Conservation (phyloP, 169 alveolate genomes). For the Condylostoma magnum region DNA sequence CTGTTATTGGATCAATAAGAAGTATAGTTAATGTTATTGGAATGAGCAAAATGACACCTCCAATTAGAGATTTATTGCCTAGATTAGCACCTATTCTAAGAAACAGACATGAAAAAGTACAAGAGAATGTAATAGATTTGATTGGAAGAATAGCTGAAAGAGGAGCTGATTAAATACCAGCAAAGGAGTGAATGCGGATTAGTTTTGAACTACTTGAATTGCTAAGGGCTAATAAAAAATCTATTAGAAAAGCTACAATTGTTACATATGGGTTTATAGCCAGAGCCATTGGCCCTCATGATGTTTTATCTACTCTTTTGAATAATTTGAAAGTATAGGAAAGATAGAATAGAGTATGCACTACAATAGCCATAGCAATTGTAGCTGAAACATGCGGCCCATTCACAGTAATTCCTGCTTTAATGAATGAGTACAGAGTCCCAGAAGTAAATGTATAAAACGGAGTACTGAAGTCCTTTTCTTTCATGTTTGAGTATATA, state of each 20-base stretch:
- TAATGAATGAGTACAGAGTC: slow-evolving; percentile 98
- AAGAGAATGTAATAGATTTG: slow-evolving; percentile 95
- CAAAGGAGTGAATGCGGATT: slow-evolving; percentile 99
- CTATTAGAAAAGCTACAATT: slow-evolving; percentile 97
- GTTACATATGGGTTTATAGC: slow-evolving; percentile 99
- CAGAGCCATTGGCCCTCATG: slow-evolving; percentile 99
- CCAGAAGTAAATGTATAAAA: slow-evolving; percentile 98
- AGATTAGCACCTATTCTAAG: slow-evolving; percentile 98
- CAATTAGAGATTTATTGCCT: slow-evolving; percentile 99
- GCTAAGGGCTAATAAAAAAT: slow-evolving; percentile 94
- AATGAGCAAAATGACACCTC: slow-evolving; percentile 98
- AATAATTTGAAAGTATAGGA: slow-evolving; percentile 98
- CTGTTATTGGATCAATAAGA: slow-evolving; percentile 96
- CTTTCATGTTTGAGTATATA: slow-evolving; percentile 99
- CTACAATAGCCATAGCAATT: slow-evolving; percentile 98
- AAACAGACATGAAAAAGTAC: slow-evolving; percentile 99
- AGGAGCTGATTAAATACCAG: slow-evolving; percentile 99
- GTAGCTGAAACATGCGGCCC: slow-evolving; percentile 99
- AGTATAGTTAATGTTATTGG: slow-evolving; percentile 99
- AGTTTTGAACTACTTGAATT: slow-evolving; percentile 98
- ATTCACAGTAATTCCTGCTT: slow-evolving; percentile 98
- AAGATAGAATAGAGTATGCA: slow-evolving; percentile 97
- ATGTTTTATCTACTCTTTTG: slow-evolving; percentile 92
- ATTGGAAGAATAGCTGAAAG: slow-evolving; percentile 99
- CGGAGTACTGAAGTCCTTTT: slow-evolving; percentile 98